Evolutionary conservation across 192 early-diverging fungal genomes (phyloP), one percentile per base, ranked within the genome.

Genomic region (Backusella liffmaniae): DNA sequence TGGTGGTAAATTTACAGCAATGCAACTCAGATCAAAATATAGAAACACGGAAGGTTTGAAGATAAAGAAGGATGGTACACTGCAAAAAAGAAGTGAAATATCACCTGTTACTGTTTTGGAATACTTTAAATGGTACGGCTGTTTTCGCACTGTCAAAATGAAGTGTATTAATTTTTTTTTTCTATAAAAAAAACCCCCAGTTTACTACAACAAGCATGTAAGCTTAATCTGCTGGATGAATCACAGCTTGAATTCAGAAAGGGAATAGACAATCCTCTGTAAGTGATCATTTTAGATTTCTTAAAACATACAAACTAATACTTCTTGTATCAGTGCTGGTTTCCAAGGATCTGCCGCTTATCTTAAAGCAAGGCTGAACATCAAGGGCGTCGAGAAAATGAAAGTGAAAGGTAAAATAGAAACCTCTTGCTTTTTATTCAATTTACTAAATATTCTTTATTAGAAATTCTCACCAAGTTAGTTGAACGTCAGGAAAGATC

Each of bases 181-280:
- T 69, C 7, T 21, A 0, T 42, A 6, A 42, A 29, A 26, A 29
- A 13, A 44, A 10, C 4, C n/a, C n/a, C n/a, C 5, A 70, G 69
- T 29, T 18, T 70, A 44, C 10, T 44, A 13, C 12, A 70, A 30
- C 69, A 70, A 70, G 41, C 21, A 13, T 2, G 34, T 1, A 39
- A 70, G 6, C 12, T 26, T 15, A 3, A 16, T 44, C 30, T 44
- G 1, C 12, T 6, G 4, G 69, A 70, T 21, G 69, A 70, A 49
- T 70, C 69, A 15, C 69, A 70, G 30, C 13, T 70, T 8, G 69
- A 70, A 21, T 70, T 44, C 23, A 70, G 15, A 13, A 46, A 49
- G 10, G 16, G n/a, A 46, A 41, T 26, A 32, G 23, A 29, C 21
- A 30, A 15, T 23, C 41, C 37, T 46, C 21, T 46, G 36, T 39